These are phyloP conservation scores for Diaporthe sp. DNA, from an alignment of 2,329 filamentous ascomycete species.

Conservation along the genomic window DNA sequence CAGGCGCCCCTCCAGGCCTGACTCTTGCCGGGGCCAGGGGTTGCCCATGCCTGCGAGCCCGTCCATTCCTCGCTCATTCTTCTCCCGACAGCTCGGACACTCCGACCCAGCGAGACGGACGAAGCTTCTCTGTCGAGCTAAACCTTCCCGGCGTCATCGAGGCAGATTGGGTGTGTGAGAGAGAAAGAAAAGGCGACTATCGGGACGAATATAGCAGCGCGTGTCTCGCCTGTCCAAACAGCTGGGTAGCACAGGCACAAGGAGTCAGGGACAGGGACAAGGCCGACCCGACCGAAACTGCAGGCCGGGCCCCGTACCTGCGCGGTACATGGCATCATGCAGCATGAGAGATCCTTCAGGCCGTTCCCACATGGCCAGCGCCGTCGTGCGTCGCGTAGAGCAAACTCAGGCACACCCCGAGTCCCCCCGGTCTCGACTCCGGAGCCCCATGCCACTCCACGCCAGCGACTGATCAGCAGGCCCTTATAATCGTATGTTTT, in stretches of 20 bases:
- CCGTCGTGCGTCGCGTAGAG: constrained; percentile 22
- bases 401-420: constrained; percentile 30
- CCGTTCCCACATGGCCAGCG: constrained; percentile 34
- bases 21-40: constrained; percentile 38
- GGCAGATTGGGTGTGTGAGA: neutral
- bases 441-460: constrained; percentile 38
- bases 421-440: constrained; percentile 29
- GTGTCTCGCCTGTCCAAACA: constrained; percentile 1
- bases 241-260: constrained; percentile 3
- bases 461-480: constrained; percentile 38
- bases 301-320: constrained; percentile 25
- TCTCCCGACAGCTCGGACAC: constrained; percentile 25
- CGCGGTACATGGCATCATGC: constrained; percentile 33
- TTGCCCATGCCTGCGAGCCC: constrained; percentile 16
- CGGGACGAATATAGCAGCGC: constrained; percentile 30
- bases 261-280: neutral
- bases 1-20: constrained; percentile 3
- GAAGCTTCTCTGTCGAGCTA: constrained; percentile 20
- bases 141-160: neutral
- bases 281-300: constrained; percentile 21
- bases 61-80: constrained; percentile 8
- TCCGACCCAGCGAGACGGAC: neutral
- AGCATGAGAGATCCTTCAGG: constrained; percentile 16
- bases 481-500: constrained; percentile 43
- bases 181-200: neutral